phyloP scores from a whole-genome alignment of 176 grass and related monocot species.

The Phoenix roebelenii region DNA sequence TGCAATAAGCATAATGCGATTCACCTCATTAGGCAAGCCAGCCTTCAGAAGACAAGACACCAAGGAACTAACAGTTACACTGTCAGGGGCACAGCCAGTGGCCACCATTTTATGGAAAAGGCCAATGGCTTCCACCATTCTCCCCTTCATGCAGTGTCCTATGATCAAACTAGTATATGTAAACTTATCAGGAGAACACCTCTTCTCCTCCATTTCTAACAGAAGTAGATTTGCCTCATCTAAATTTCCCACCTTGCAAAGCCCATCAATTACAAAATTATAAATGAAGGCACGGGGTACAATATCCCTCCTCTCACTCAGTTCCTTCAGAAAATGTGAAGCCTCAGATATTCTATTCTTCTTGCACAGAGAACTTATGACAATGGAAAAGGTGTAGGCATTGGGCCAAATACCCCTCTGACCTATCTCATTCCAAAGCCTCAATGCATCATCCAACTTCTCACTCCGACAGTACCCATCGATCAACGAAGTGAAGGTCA shows the following conservation, averaged over 20 bases:
- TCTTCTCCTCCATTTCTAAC: constrained; percentile 51
- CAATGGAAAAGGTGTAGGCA: constrained; percentile 60
- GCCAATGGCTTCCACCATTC: constrained; percentile 54
- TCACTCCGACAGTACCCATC: constrained; percentile 76
- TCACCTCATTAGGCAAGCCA: constrained; percentile 70
- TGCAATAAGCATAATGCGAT: constrained; percentile 35
- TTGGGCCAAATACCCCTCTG: constrained; percentile 50
- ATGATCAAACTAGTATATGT: constrained; percentile 90
- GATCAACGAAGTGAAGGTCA: constrained; percentile 92
- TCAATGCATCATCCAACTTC: constrained; percentile 58
- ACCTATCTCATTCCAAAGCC: constrained; percentile 62
- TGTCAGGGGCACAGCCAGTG: constrained; percentile 68
- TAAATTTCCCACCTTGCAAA: constrained; percentile 69
- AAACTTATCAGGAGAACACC: constrained; percentile 75
- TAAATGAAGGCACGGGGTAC: constrained; percentile 67
- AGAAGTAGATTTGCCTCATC: constrained; percentile 62
- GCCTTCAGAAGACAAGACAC: constrained; percentile 80
- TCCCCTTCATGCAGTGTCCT: constrained; percentile 92
- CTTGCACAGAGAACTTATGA: constrained; percentile 71
- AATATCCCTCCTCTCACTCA: constrained; percentile 53
- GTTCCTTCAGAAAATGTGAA: constrained; percentile 35
- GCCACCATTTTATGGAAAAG: constrained; percentile 67
- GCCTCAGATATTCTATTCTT: constrained; percentile 68
- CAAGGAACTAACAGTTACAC: constrained; percentile 54
- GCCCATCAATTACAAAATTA: constrained; percentile 68